Evolutionary conservation across 2,329 filamentous ascomycete genomes (phyloP).

Genomic region (Pseudogymnoascus sp.): DNA sequence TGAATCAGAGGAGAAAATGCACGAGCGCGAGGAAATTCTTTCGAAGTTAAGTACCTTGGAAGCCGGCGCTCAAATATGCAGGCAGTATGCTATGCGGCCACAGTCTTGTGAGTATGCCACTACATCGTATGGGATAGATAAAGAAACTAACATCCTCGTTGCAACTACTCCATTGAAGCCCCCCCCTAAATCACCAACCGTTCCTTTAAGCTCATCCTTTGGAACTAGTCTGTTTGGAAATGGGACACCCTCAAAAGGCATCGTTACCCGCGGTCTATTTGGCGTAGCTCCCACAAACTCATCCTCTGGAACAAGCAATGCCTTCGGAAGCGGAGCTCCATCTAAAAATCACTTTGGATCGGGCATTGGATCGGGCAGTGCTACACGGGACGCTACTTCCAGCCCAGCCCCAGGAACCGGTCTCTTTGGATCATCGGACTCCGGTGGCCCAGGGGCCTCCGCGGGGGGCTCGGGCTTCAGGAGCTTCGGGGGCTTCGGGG

Average conservation of each 20-base stretch:
- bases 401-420: background rate
- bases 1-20: constrained; percentile 16
- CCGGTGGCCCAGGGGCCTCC: background rate
- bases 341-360: background rate
- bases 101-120: background rate
- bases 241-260: background rate
- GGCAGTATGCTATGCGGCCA: constrained; percentile 15
- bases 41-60: constrained; percentile 16
- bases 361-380: background rate
- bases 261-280: background rate
- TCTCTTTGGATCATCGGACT: background rate
- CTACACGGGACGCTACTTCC: background rate
- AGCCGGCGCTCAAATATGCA: constrained; percentile 17
- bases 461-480: no score
- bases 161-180: background rate
- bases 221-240: background rate
- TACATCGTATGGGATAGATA: background rate
- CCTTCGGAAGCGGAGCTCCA: background rate
- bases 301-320: background rate
- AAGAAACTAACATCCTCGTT: background rate
- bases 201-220: background rate
- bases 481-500: no score
- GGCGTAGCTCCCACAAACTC: background rate
- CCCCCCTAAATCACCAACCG: no score
- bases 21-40: constrained; percentile 14